Base-by-base conservation (phyloP, 306 rosid genomes). In the Pyrus betulifolia region DNA sequence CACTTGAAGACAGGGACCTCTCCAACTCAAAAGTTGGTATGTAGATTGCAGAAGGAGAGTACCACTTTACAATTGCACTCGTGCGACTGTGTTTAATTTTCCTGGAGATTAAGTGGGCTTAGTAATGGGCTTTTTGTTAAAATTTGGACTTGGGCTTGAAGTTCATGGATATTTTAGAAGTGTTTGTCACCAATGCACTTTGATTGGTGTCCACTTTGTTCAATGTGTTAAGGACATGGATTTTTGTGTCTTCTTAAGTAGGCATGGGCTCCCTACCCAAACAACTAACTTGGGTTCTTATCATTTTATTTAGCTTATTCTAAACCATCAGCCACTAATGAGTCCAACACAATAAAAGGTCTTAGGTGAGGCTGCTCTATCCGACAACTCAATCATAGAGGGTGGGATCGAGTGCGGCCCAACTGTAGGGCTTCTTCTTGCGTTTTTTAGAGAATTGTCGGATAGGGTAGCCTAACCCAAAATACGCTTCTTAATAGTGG, bases 1-100 rank as follows among this genome's bases (percentile, higher is more conserved):
- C 73, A 83, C 77, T 62, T 69, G 61, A 64, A 73, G 86, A 89
- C 23, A 82, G 57, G 78, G 83, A 86, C 92, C 73, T 81, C 78
- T 3, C 60, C 85, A 81, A 66, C 74, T 64, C 68, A 21, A 38
- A 65, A 67, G 75, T 69, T 80, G 79, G 73, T 69, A 33, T 15
- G 19, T 21, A 42, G 42, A 38, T 38, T 51, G 8, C 45, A 23
- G 59, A 49, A 2, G 15, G 57, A 59, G 67, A 67, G 80, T 35
- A 70, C 25, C 3, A 6, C 69, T 4, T 73, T 23, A 19, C 10
- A 25, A 21, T 25, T 40, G 57, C 68, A 42, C 28, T 40, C 58
- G 69, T 73, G 69, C 68, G 58, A 73, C 18, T 51, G 5, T 5
- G 27, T 13, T 27, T 28, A 27, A 10, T 15, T 44, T 44, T 12